Evolutionary conservation across 345 rosid species (phyloP), one percentile per base, ranked within the genome.

Genomic region (Ceriops zippeliana): DNA sequence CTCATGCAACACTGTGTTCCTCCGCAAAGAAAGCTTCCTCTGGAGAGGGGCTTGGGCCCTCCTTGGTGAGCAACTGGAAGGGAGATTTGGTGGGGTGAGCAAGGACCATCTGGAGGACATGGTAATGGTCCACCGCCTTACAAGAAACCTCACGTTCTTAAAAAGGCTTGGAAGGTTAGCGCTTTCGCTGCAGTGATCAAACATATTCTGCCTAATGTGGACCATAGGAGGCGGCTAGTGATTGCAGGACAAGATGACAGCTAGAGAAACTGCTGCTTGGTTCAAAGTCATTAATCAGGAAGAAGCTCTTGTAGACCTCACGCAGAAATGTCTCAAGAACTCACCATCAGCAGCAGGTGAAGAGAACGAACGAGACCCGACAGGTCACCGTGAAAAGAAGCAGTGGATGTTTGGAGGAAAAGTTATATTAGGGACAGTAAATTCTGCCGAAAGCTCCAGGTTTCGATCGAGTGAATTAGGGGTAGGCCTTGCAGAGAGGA

Each of bases 61-160:
- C 90, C 96, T 1, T 86, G 96, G 96, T 87, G 96, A 92, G 91
- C 92, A 1, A 74, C 73, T 0, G 87, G 92, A 51, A 53, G 24
- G 0, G 91, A 87, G 78, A 9, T 66, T 0, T 83, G 96, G 96
- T 87, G 92, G 96, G 92, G 85, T 21, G 74, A 84, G 47, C 84
- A 84, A 53, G 92, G 89, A 22, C 7, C 21, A 11, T 64, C 86
- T 0, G 47, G 65, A 15, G 83, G 82, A 57, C 87, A 82, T 5
- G 86, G 91, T 3, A 76, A 82, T 3, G 86, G 91, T 3, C 78
- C 79, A 0, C 97, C 96, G 1, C 96, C 89, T 2, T 86, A 86
- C 26, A 80, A 75, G 66, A 88, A 81, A 75, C 97, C 89, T 31
- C 92, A 84, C 47, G 92, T 87, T 69, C 85, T 86, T 0, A 87